A percentile compares a stretch with the other conserved stretches of the same genome.
These are phyloP conservation scores for Ceratocystis alfenasii DNA, from an alignment of 2,329 filamentous ascomycete genomes.

Conservation along the genomic window DNA sequence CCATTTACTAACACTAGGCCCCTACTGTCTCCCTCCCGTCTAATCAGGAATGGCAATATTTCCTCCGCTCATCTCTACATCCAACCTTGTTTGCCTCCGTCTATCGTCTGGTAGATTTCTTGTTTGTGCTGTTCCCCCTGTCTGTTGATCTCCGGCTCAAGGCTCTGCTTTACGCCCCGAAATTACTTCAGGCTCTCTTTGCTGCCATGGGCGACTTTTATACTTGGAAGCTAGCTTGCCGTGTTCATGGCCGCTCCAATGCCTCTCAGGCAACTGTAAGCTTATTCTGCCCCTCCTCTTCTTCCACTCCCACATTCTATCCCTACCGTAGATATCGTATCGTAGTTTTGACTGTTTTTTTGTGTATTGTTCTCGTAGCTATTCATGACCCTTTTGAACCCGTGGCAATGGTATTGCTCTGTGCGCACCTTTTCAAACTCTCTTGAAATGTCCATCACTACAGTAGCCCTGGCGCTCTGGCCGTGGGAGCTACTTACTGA, in stretches of 20 bases:
- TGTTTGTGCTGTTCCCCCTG: conserved; percentile 44
- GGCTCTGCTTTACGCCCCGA: conserved; percentile 60
- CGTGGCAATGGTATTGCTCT: conserved; percentile 96
- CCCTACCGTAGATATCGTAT: conserved; percentile 21
- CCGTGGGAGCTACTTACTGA: conserved; percentile 60
- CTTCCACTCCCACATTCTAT: conserved; percentile 24
- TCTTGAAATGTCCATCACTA: conserved; percentile 77
- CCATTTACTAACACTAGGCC: not conserved
- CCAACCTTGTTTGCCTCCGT: conserved; percentile 71
- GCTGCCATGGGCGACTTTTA: conserved; percentile 73
- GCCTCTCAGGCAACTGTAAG: conserved; percentile 60
- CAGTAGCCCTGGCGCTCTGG: conserved; percentile 68
- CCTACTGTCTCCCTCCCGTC: not conserved
- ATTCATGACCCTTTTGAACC: conserved; percentile 58
- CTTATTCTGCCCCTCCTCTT: not conserved
- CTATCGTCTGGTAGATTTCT: conserved; percentile 51
- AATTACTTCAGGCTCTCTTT: conserved; percentile 61
- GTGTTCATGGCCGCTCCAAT: conserved; percentile 56
- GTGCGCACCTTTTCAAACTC: conserved; percentile 91
- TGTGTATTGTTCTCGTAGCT: conserved; percentile 38
- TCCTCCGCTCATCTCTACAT: conserved; percentile 80
- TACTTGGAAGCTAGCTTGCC: conserved; percentile 69
- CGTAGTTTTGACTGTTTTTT: conserved; percentile 18
- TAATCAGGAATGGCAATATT: conserved; percentile 83
- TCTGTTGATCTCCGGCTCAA: conserved; percentile 43